These are phyloP conservation scores for Termitomyces heimii DNA, from an alignment of 768 basidiomycete species.

Conservation along the genomic window DNA sequence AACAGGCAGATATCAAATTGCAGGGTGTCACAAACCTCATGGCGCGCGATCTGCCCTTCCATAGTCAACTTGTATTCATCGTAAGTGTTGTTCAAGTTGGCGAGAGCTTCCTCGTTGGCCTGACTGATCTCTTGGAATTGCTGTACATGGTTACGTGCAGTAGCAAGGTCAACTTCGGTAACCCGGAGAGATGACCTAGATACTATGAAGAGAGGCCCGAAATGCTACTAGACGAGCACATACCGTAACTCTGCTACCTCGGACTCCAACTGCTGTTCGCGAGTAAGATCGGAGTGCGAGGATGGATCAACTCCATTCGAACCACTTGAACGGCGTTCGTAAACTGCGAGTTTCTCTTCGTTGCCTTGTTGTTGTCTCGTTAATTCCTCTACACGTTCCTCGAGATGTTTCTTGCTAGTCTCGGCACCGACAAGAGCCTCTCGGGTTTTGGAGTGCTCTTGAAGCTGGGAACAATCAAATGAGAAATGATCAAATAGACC, in stretches of 20 bases:
- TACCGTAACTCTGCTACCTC: constrained; percentile 85
- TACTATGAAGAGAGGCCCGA: not conserved
- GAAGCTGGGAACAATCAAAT: constrained; percentile 34
- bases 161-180: constrained; percentile 68
- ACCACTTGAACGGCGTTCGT: constrained; percentile 58
- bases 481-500: not conserved
- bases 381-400: constrained; percentile 63
- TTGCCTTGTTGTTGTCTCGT: constrained; percentile 62
- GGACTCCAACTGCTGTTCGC: constrained; percentile 75
- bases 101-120: constrained; percentile 73
- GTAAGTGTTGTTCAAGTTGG: constrained; percentile 61
- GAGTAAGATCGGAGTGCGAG: constrained; percentile 42
- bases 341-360: constrained; percentile 82
- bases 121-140: constrained; percentile 86
- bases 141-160: constrained; percentile 65
- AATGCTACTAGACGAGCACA: constrained; percentile 11
- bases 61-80: constrained; percentile 77
- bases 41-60: constrained; percentile 59
- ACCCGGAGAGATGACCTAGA: constrained; percentile 69
- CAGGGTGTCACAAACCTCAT: constrained; percentile 47
- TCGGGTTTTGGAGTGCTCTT: constrained; percentile 62
- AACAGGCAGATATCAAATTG: not conserved
- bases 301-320: constrained; percentile 24
- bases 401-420: constrained; percentile 73
- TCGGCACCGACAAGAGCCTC: constrained; percentile 68